Conservation (phyloP, 306 rosid species). For the Inga leiocalycina region DNA sequence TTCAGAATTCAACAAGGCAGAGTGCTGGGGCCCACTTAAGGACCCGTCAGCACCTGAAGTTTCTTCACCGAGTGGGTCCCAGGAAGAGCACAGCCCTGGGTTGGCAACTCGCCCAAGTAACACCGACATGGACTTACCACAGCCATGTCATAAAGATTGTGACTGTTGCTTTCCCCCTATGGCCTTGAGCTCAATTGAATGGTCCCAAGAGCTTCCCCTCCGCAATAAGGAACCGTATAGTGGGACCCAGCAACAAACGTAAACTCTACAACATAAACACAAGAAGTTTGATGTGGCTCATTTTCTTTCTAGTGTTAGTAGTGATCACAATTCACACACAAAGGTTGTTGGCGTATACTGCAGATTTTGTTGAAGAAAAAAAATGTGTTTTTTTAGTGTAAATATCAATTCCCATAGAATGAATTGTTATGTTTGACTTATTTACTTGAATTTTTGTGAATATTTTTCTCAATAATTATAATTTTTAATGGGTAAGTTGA, state of each 20-base stretch:
- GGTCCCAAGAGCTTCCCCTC: constrained; percentile 29
- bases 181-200: constrained; percentile 30
- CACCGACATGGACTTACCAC: constrained; percentile 36
- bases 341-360: neutral
- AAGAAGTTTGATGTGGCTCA: neutral
- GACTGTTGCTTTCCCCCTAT: constrained; percentile 61
- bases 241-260: constrained; percentile 29
- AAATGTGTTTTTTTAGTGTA: neutral
- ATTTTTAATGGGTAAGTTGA: too few relatives aligned
- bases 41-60: constrained; percentile 34
- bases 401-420: neutral
- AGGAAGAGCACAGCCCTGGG: neutral
- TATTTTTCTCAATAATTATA: neutral
- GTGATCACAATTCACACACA: neutral
- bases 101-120: constrained; percentile 26
- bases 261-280: neutral
- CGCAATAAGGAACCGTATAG: neutral
- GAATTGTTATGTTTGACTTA: neutral
- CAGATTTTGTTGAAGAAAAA: neutral
- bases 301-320: neutral
- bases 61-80: constrained; percentile 30
- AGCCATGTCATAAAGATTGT: constrained; percentile 47
- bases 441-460: neutral
- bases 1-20: constrained; percentile 60
- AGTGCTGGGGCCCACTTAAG: constrained; percentile 75